phyloP scores from a whole-genome alignment of 108 stramenopile genomes.

The Nannochloropsis granulata region DNA sequence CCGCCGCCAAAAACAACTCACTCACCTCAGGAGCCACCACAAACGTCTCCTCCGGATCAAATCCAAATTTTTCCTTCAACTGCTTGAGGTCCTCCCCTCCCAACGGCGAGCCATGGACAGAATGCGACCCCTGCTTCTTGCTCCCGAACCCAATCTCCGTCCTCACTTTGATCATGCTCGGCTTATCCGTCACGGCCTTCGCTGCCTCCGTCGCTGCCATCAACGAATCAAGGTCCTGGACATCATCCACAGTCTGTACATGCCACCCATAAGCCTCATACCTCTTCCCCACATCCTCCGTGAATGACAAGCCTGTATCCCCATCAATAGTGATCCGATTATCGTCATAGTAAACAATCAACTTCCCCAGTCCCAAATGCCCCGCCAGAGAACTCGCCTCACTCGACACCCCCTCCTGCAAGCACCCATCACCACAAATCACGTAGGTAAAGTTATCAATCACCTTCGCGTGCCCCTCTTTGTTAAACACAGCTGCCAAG shows the following conservation, averaged over 20 bases:
- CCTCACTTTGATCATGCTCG: conserved; percentile 75
- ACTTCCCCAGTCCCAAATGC: conserved; percentile 80
- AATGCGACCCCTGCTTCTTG: conserved; percentile 53
- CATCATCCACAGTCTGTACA: conserved; percentile 64
- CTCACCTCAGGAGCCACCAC: conserved; percentile 72
- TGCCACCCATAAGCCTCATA: conserved; percentile 98
- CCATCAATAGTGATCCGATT: conserved; percentile 98
- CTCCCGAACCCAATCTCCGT: conserved; percentile 84
- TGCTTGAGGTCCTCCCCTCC: conserved; percentile 73
- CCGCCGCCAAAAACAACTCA: conserved; percentile 54
- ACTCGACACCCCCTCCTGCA: conserved; percentile 84
- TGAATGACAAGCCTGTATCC: conserved; percentile 67
- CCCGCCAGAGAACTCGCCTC: conserved; percentile 86
- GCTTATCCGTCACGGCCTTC: conserved; percentile 60
- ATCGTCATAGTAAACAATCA: conserved; percentile 96
- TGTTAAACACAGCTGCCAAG: conserved; percentile 81
- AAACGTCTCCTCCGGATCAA: conserved; percentile 83
- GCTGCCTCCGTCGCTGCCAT: conserved; percentile 61
- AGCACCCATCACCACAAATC: conserved; percentile 93
- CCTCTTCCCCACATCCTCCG: conserved; percentile 81
- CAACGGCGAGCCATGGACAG: conserved; percentile 82
- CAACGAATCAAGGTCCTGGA: conserved; percentile 45
- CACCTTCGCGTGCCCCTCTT: conserved; percentile 25
- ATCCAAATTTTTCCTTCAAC: conserved; percentile 73
- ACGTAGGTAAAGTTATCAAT: conserved; percentile 86